Evolutionary conservation across 805 yeast genomes (phyloP).

Genomic region (Teunomyces panamensis): DNA sequence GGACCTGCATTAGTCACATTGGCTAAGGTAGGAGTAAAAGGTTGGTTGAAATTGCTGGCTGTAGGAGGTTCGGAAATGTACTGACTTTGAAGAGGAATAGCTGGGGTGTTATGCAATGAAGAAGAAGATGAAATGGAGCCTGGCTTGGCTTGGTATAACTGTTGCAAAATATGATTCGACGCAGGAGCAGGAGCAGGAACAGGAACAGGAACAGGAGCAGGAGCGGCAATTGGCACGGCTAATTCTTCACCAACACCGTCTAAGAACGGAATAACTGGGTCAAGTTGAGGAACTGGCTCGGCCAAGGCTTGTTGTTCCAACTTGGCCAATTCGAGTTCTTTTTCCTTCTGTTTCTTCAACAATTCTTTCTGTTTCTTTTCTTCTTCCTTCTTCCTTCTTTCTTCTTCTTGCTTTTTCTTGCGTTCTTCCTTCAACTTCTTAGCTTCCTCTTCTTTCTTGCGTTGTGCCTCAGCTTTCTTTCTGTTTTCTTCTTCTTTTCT

Average conservation of each 20-base stretch:
- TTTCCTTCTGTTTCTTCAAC: slow-evolving; percentile 9
- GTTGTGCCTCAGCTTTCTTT: slow-evolving; percentile 28
- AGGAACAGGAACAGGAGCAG: neutral
- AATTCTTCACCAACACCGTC: neutral
- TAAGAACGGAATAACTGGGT: slow-evolving; percentile 5
- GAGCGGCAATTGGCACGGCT: neutral
- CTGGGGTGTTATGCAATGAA: slow-evolving; percentile 1
- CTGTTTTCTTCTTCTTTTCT: slow-evolving; percentile 32
- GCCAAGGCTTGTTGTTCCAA: slow-evolving; percentile 5
- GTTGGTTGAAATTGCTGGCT: neutral
- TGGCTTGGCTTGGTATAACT: slow-evolving; percentile 34
- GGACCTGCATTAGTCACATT: neutral
- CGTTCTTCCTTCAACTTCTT: slow-evolving; percentile 23
- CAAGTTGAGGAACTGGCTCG: slow-evolving; percentile 15
- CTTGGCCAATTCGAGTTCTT: slow-evolving; percentile 10
- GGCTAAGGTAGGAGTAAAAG: neutral
- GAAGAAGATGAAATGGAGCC: slow-evolving; percentile 9
- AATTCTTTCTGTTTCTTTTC: slow-evolving; percentile 20
- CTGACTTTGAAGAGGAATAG: slow-evolving; percentile 5
- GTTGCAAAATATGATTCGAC: slow-evolving; percentile 29
- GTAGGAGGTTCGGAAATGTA: neutral
- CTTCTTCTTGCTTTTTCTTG: slow-evolving; percentile 22
- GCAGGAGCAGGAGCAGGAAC: neutral
- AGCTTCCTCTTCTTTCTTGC: slow-evolving; percentile 27
- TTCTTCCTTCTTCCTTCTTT: slow-evolving; percentile 21